Evolutionary conservation across 2,329 filamentous ascomycete genomes (phyloP).

Genomic region (Bipolaris sorokiniana): DNA sequence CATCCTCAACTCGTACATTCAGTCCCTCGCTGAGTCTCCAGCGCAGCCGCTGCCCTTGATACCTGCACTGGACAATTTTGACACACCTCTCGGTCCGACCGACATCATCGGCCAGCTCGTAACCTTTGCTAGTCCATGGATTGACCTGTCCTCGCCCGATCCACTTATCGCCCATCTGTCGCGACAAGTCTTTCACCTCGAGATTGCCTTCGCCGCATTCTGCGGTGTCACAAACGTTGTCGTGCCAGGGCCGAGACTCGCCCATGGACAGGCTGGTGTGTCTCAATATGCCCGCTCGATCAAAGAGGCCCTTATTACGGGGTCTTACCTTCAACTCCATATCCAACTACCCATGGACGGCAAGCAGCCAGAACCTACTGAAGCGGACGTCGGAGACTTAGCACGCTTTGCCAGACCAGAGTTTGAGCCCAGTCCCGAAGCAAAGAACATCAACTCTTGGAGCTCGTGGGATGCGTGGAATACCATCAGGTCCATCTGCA

Average conservation of each 20-base stretch:
- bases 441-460: conserved; percentile 68
- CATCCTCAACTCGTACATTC: conserved; percentile 64
- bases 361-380: conserved; percentile 65
- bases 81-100: conserved; percentile 75
- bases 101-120: conserved; percentile 74
- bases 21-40: conserved; percentile 52
- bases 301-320: conserved; percentile 76
- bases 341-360: conserved; percentile 85
- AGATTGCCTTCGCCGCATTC: conserved; percentile 94
- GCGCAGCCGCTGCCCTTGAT: conserved; percentile 54
- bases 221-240: conserved; percentile 86
- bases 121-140: conserved; percentile 86
- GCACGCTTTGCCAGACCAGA: conserved; percentile 54
- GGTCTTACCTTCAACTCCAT: conserved; percentile 77
- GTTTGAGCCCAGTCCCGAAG: conserved; percentile 41
- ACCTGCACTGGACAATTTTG: conserved; percentile 74
- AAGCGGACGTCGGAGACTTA: conserved; percentile 60
- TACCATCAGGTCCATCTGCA: conserved; percentile 80
- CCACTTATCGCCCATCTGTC: conserved; percentile 85
- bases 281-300: conserved; percentile 84
- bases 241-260: conserved; percentile 75
- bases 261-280: conserved; percentile 63
- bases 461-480: conserved; percentile 95
- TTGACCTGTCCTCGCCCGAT: conserved; percentile 83
- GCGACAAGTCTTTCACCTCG: conserved; percentile 85